Percentiles rank a stretch among this genome's conserved stretches.
These are phyloP conservation scores for Malassezia equina DNA, from an alignment of 1,284 basidiomycete genomes.

Conservation along the genomic window DNA sequence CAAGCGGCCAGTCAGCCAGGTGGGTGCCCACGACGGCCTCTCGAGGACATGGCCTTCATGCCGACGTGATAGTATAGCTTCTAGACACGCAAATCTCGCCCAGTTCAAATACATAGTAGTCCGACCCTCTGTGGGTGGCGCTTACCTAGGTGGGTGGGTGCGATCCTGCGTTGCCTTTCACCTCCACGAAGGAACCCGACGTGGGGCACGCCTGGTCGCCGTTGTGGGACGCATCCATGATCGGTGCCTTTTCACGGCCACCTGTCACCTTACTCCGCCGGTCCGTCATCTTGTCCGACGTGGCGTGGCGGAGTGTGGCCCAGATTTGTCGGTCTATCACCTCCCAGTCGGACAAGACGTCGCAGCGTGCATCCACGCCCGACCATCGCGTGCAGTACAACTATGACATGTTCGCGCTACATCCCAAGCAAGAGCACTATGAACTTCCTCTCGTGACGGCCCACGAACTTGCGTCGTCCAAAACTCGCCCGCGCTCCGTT, in stretches of 20 bases:
- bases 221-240: not conserved
- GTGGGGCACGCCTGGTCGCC: not conserved
- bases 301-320: not conserved
- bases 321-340: not conserved
- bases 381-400: conserved; percentile 44
- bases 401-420: conserved; percentile 37
- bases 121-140: not conserved
- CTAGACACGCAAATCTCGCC: not conserved
- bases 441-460: conserved; percentile 33
- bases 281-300: not conserved
- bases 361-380: not conserved
- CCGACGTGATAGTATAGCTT: not conserved
- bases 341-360: not conserved
- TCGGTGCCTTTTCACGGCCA: not conserved
- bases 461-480: conserved; percentile 17
- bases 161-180: not conserved
- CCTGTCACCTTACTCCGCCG: not conserved
- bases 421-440: conserved; percentile 32
- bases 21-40: not conserved
- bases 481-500: conserved; percentile 58
- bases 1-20: not conserved
- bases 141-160: not conserved
- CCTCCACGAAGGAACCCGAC: not conserved
- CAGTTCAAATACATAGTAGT: not conserved
- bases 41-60: not conserved